Conservation (phyloP, 208 protist species). For the Wallacemonas sp. region DNA sequence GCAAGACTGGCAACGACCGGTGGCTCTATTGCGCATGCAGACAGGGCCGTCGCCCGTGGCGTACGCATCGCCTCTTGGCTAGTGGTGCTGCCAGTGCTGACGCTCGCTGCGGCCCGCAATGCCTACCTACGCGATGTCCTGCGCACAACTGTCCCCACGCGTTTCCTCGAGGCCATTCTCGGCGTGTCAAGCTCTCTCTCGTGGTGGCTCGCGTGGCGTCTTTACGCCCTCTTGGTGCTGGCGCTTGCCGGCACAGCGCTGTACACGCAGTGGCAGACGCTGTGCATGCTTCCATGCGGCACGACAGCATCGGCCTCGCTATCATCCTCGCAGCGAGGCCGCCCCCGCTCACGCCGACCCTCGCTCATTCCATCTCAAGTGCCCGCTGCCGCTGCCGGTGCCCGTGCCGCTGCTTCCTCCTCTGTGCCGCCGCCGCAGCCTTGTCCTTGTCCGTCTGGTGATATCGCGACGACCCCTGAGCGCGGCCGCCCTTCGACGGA, state of each 20-base stretch:
- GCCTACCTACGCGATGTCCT: neutral
- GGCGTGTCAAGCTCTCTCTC: neutral
- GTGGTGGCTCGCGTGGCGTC: neutral
- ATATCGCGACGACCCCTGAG: neutral
- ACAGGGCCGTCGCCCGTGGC: neutral
- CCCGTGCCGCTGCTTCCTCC: neutral
- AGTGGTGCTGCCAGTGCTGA: neutral
- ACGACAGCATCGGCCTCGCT: too few relatives aligned
- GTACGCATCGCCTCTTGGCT: neutral
- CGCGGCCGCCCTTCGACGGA: neutral
- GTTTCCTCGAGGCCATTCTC: neutral
- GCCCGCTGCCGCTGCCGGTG: too few relatives aligned
- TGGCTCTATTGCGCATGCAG: too few relatives aligned
- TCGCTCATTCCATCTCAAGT: too few relatives aligned
- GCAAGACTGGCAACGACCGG: too few relatives aligned
- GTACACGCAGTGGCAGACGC: neutral
- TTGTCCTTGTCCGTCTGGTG: too few relatives aligned
- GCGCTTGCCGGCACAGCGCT: neutral
- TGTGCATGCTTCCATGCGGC: neutral
- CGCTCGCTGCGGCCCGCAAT: slow-evolving; percentile 1
- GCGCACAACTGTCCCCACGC: neutral
- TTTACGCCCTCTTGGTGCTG: neutral
- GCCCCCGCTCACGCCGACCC: too few relatives aligned
- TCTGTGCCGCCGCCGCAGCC: neutral
- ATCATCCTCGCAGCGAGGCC: too few relatives aligned